phyloP scores from a whole-genome alignment of 192 early-diverging fungal genomes.

The Chytriomyces confervae region DNA sequence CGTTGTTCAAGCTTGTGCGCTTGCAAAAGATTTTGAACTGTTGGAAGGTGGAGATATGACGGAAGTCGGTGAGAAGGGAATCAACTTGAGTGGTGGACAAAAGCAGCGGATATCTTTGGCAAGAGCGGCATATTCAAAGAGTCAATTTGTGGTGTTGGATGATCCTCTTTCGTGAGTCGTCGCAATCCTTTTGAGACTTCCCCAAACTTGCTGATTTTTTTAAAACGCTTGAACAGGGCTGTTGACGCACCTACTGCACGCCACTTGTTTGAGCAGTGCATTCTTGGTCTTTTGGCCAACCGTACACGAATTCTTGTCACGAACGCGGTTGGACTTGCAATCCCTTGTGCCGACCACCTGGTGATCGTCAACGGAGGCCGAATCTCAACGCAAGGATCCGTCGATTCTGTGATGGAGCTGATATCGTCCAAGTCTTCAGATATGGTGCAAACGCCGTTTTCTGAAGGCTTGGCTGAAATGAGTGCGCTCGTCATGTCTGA shows the following conservation, averaged over 20 bases:
- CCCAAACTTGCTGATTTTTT: too few species aligned
- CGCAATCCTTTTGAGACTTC: too few species aligned
- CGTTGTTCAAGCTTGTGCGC: slow-evolving; percentile 68
- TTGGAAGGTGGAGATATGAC: slow-evolving; percentile 45
- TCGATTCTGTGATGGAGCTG: slow-evolving; percentile 79
- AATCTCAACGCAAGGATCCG: slow-evolving; percentile 75
- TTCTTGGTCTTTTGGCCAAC: slow-evolving; percentile 63
- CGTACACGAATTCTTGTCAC: slow-evolving; percentile 83
- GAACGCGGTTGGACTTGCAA: slow-evolving; percentile 68
- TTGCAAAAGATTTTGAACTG: slow-evolving; percentile 64
- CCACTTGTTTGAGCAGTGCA: slow-evolving; percentile 81
- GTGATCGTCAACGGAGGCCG: slow-evolving; percentile 72
- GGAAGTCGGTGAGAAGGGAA: slow-evolving; percentile 78
- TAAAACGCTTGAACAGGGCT: slow-evolving; percentile 46
- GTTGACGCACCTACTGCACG: slow-evolving; percentile 73
- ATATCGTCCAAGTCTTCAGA: slow-evolving; percentile 60
- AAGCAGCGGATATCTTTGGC: slow-evolving; percentile 60
- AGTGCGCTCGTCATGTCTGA: slow-evolving; percentile 10
- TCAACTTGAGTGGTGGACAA: slow-evolving; percentile 56
- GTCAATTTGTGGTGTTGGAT: slow-evolving; percentile 75
- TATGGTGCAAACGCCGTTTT: slow-evolving; percentile 47
- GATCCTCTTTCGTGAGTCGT: slow-evolving; percentile 68
- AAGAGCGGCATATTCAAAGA: slow-evolving; percentile 74
- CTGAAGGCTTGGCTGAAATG: slow-evolving; percentile 12
- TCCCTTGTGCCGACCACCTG: slow-evolving; percentile 79